Evolutionary conservation across 2,329 filamentous ascomycete species (phyloP).

Genomic region (Diaporthe sp.): DNA sequence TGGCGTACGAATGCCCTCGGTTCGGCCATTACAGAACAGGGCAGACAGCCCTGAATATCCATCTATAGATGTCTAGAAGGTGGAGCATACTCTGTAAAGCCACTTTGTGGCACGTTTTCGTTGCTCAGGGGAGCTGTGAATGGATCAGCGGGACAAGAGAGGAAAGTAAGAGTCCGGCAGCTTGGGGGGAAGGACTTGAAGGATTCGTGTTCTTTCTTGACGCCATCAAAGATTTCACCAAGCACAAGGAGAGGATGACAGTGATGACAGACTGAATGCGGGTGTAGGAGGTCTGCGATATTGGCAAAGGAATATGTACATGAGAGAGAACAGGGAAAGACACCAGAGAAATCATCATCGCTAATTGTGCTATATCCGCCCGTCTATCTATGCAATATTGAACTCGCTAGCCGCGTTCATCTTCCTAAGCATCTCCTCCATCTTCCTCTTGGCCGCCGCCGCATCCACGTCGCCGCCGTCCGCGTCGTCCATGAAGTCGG

Average conservation of each 20-base stretch:
- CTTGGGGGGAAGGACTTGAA: neutral
- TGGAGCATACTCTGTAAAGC: neutral
- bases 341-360: neutral
- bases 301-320: neutral
- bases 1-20: neutral
- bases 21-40: neutral
- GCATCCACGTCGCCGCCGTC: conserved; percentile 63
- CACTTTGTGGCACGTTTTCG: neutral
- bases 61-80: too few relatives aligned
- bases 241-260: neutral
- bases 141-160: neutral
- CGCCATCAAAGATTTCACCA: neutral
- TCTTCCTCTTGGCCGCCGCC: conserved; percentile 74
- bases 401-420: conserved; percentile 75
- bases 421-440: conserved; percentile 72
- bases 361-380: neutral
- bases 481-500: conserved; percentile 56
- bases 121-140: neutral
- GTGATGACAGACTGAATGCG: too few relatives aligned
- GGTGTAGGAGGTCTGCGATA: rapidly evolving
- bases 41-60: too few relatives aligned
- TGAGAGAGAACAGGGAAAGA: neutral
- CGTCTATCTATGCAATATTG: conserved; percentile 64
- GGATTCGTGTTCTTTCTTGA: neutral
- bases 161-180: neutral